Conservation (phyloP, 2,329 filamentous ascomycete species). For the Monosporascus sp. region DNA sequence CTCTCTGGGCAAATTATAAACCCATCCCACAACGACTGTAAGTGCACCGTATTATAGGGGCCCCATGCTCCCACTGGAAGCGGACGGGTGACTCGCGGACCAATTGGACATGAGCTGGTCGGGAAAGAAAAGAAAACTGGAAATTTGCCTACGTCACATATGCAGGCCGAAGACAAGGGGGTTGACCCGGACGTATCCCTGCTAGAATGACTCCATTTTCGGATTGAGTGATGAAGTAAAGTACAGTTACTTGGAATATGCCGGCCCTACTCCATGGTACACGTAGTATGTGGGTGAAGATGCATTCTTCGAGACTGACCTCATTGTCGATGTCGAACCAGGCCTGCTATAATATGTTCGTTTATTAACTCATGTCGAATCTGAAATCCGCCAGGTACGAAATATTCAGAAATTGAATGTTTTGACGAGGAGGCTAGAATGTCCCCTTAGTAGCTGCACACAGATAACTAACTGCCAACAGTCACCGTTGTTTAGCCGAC, state of each 20-base stretch:
- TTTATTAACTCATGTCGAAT: too few species aligned
- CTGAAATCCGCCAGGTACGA: too few species aligned
- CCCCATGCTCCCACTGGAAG: background rate
- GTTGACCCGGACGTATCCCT: background rate
- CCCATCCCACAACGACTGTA: too few species aligned
- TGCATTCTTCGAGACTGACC: background rate
- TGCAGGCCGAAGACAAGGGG: background rate
- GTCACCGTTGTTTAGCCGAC: background rate
- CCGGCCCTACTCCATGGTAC: background rate
- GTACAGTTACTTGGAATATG: background rate
- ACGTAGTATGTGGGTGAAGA: background rate
- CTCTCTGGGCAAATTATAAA: too few species aligned
- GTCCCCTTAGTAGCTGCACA: background rate
- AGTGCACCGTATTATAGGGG: too few species aligned
- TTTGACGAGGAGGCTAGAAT: background rate
- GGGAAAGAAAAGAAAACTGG: background rate
- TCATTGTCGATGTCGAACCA: background rate
- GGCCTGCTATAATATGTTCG: too few species aligned
- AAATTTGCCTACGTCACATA: constrained; percentile 1
- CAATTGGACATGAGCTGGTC: background rate
- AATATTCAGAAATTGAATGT: too few species aligned
- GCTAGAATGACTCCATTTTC: background rate
- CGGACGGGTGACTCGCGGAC: background rate
- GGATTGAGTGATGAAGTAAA: background rate
- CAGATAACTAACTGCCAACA: background rate